A percentile compares a stretch with the other conserved stretches of the same genome.
These are phyloP conservation scores for Gonapodya sp. DNA, from an alignment of 192 early-diverging fungal genomes.

Conservation along the genomic window DNA sequence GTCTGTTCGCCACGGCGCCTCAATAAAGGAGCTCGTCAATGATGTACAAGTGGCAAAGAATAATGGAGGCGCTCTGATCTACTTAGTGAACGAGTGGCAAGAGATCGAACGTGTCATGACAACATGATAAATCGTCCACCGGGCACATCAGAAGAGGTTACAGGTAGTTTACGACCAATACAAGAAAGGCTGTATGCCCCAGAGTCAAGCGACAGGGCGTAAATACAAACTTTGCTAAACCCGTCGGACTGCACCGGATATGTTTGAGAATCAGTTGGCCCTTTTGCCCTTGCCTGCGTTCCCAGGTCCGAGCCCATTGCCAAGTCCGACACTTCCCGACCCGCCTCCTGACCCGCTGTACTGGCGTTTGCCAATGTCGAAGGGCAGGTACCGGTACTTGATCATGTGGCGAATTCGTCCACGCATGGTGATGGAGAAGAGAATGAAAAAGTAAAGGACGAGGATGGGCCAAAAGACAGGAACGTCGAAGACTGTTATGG, in stretches of 20 bases:
- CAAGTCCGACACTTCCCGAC: not conserved
- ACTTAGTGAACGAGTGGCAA: not conserved
- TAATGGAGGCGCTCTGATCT: not conserved
- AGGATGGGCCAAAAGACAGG: constrained; percentile 99
- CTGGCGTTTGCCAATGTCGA: not conserved
- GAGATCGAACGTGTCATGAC: not conserved
- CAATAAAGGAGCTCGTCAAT: not conserved
- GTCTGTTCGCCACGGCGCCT: not conserved
- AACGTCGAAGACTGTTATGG: constrained; percentile 85
- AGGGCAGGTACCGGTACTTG: not conserved
- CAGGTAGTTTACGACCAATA: no score
- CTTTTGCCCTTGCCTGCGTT: not conserved
- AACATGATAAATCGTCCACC: no score
- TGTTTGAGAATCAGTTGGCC: not conserved
- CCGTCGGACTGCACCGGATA: no score
- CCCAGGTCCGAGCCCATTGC: constrained; percentile 1
- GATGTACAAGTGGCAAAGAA: not conserved
- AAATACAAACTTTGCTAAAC: no score
- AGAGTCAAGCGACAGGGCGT: no score
- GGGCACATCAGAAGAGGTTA: no score
- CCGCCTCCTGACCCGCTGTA: not conserved
- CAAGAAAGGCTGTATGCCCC: no score
- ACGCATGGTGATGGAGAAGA: constrained; percentile 92
- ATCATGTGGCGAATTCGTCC: constrained; percentile 78
- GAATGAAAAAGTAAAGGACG: constrained; percentile 86